These are phyloP conservation scores for Strigomonas galati DNA, from an alignment of 208 protist species.

Conservation along the genomic window DNA sequence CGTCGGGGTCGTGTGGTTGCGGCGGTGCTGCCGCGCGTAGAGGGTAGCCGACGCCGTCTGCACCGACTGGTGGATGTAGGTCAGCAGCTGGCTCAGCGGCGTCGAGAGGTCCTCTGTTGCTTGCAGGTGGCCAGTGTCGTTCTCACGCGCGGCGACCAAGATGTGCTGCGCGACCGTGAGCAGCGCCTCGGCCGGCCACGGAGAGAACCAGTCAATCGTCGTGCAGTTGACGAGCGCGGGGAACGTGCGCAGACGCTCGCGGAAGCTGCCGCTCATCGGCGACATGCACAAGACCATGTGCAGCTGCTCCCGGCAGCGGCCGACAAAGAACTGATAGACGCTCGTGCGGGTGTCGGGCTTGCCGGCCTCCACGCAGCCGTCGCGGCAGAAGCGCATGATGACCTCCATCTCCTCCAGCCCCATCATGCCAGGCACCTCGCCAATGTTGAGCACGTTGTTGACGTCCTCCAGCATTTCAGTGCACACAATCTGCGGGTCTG, in stretches of 20 bases:
- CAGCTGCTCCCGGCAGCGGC: slow-evolving; percentile 89
- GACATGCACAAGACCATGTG: slow-evolving; percentile 96
- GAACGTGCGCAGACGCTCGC: slow-evolving; percentile 93
- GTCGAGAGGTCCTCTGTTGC: slow-evolving; percentile 23
- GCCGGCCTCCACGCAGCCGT: slow-evolving; percentile 61
- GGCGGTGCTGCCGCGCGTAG: slow-evolving; percentile 81
- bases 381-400: slow-evolving; percentile 83
- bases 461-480: slow-evolving; percentile 96
- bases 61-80: slow-evolving; percentile 88
- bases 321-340: slow-evolving; percentile 91
- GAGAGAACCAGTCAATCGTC: slow-evolving; percentile 97
- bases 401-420: slow-evolving; percentile 92
- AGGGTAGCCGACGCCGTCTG: slow-evolving; percentile 77
- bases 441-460: slow-evolving; percentile 97
- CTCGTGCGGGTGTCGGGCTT: slow-evolving; percentile 86
- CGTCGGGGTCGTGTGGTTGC: slow-evolving; percentile 95
- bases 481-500: slow-evolving; percentile 93
- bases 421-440: slow-evolving; percentile 96
- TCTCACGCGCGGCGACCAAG: slow-evolving; percentile 20
- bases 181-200: slow-evolving; percentile 94
- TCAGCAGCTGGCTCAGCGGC: slow-evolving; percentile 76
- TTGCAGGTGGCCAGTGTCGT: slow-evolving; percentile 5
- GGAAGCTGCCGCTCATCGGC: slow-evolving; percentile 93
- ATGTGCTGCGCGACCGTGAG: slow-evolving; percentile 63
- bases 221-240: slow-evolving; percentile 97